Conservation (phyloP, 2,329 filamentous ascomycete genomes). For the Myriosclerotinia scirpicola region DNA sequence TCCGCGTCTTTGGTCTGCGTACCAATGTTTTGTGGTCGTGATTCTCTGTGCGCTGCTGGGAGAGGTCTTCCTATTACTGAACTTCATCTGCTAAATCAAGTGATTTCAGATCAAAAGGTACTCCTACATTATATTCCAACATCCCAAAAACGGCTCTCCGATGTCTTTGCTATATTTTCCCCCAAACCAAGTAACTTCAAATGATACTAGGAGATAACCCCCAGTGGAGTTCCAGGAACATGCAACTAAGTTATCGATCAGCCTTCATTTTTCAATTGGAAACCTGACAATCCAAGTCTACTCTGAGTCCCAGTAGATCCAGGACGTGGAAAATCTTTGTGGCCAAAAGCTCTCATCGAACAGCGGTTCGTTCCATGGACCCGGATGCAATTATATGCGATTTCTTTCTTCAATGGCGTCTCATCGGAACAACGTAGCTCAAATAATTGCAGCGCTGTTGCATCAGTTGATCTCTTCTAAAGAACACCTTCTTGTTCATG, state of each 20-base stretch:
- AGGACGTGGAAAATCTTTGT: background rate
- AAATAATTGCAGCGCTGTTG: background rate
- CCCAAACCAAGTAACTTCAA: background rate
- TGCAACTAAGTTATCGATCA: conserved; percentile 5
- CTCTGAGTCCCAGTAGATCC: conserved; percentile 6
- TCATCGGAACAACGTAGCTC: background rate
- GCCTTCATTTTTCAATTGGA: background rate
- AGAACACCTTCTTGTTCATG: background rate
- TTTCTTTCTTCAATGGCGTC: conserved; percentile 12
- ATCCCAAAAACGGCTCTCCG: background rate
- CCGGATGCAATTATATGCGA: background rate
- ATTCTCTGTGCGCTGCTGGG: too few species aligned
- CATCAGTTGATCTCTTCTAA: conserved; percentile 14
- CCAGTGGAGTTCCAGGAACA: background rate
- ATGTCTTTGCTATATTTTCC: too few species aligned
- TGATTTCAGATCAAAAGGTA: background rate
- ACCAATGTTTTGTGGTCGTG: background rate
- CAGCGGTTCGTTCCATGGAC: background rate
- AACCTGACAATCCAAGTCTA: background rate
- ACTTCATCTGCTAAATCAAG: background rate
- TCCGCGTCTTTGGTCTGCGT: background rate
- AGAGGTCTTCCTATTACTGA: background rate
- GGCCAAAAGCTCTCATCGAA: background rate
- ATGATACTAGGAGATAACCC: background rate
- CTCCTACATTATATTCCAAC: background rate